Base-by-base conservation (phyloP, 495 filamentous ascomycete species). In the Cercophora samala region DNA sequence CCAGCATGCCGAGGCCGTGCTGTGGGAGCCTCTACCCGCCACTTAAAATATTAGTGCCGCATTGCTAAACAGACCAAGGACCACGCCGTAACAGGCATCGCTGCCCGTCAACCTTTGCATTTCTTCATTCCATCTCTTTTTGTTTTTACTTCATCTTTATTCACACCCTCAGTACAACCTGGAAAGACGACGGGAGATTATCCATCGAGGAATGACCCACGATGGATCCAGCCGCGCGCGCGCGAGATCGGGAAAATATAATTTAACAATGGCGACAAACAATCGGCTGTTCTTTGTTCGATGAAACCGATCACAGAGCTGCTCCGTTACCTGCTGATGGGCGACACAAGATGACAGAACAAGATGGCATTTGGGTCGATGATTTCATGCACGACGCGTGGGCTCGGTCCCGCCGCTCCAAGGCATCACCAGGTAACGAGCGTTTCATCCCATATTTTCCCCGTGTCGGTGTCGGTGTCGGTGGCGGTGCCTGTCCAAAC, bases 381-480 rank as follows among this genome's bases (percentile, higher is more conserved):
- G 37, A 46, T 46, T 46, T 46, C 37, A 46, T 46, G 37, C 37
- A 46, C 37, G 37, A 46, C 37, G 37, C 37, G 37, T 46, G 37
- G 37, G 37, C 37, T 46, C 37, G 37, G 37, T 46, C 37, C 37
- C 37, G 37, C 37, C 37, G 37, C 37, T 46, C 37, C 37, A 46
- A 46, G 37, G 37, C 37, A 46, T 46, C 53, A 56, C 53, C 53
- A 56, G 53, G 53, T 56, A 56, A 56, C 53, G 5, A 37, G 60
- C 60, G 60, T 42, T 62, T 62, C 60, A 62, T 62, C 60, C 60
- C 60, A 62, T 37, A 25, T 56, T 65, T 51, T 61, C 53, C 63
- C 64, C 37, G 58, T 29, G 26, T 29, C 4, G 4, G 26, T 29
- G 26, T 29, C 4, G 4, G 3, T 29, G 4, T 46, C 22, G 32